Evolutionary conservation across 352 stramenopile genomes (phyloP).

Genomic region (Hyaloperonospora brassicae): DNA sequence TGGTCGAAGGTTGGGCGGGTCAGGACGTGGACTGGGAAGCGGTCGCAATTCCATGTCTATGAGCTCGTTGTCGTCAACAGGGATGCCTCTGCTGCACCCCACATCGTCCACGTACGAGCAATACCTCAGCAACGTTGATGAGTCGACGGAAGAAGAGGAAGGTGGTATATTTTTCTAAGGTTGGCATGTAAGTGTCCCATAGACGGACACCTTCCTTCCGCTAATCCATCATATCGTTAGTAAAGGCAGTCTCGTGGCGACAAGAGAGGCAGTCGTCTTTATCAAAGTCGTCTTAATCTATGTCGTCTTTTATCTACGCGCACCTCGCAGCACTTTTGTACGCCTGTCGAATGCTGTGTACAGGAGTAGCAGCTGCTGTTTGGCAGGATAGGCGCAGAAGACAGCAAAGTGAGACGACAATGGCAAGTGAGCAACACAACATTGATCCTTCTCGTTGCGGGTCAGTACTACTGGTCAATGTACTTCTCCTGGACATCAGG

Average conservation of each 20-base stretch:
- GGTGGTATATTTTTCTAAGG: slow-evolving; percentile 82
- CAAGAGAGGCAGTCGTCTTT: slow-evolving; percentile 11
- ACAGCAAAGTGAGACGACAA: slow-evolving; percentile 11
- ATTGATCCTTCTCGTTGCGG: slow-evolving; percentile 21
- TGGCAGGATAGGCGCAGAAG: slow-evolving; percentile 1
- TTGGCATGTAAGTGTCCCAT: slow-evolving; percentile 5
- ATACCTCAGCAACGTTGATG: slow-evolving; percentile 84
- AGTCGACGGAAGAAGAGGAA: slow-evolving; percentile 66
- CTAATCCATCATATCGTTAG: slow-evolving; percentile 11
- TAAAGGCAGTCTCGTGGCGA: slow-evolving; percentile 8
- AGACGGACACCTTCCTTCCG: slow-evolving; percentile 3
- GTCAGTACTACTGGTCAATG: slow-evolving; percentile 29
- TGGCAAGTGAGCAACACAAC: slow-evolving; percentile 22
- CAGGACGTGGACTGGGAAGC: slow-evolving; percentile 12
- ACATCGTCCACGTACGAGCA: slow-evolving; percentile 82
- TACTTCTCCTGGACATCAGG: slow-evolving; percentile 67
- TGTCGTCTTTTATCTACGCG: not conserved
- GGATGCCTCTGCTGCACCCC: slow-evolving; percentile 40
- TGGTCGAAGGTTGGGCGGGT: slow-evolving; percentile 18
- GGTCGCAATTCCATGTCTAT: slow-evolving; percentile 80
- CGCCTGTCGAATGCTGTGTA: too few species aligned
- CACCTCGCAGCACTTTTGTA: too few species aligned
- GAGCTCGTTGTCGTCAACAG: slow-evolving; percentile 63
- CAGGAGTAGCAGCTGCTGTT: not conserved
- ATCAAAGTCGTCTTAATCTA: slow-evolving; percentile 2